Conservation (phyloP, 2,329 filamentous ascomycete genomes). For the Helotiales sp. region DNA sequence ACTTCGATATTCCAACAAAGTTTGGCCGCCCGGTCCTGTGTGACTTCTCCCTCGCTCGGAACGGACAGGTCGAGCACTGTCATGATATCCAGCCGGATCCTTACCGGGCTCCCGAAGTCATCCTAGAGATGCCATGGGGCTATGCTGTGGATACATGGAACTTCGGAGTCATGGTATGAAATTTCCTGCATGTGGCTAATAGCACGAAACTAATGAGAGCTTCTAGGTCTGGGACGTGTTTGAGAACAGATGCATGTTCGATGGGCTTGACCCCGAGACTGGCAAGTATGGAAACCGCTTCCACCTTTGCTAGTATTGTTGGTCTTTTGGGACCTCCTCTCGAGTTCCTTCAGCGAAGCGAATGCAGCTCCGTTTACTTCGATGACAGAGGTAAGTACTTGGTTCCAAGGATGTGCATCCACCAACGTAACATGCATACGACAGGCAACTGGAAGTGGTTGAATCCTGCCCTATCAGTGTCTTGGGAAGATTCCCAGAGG, state of each 20-base stretch:
- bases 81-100: conserved; percentile 30
- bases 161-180: conserved; percentile 36
- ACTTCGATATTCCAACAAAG: conserved; percentile 26
- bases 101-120: conserved; percentile 38
- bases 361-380: conserved; percentile 28
- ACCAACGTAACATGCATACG: conserved; percentile 21
- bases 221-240: conserved; percentile 29
- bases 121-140: conserved; percentile 39
- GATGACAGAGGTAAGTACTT: conserved; percentile 28
- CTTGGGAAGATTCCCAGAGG: conserved; percentile 25
- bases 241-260: conserved; percentile 26
- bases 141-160: conserved; percentile 40
- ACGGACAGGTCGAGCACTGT: conserved; percentile 25
- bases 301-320: conserved; percentile 32
- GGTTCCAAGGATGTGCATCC: conserved; percentile 15
- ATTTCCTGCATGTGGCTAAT: conserved; percentile 18
- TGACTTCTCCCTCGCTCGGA: conserved; percentile 27
- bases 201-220: conserved; percentile 21
- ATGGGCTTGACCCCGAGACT: conserved; percentile 24
- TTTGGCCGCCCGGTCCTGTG: conserved; percentile 28
- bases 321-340: conserved; percentile 30
- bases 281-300: conserved; percentile 26
- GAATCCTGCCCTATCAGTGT: conserved; percentile 23
- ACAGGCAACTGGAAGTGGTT: conserved; percentile 28
- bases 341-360: conserved; percentile 30